Percentiles rank a stretch among this genome's conserved stretches.
phyloP scores from a whole-genome alignment of 2,329 filamentous ascomycete species.

The Lachnum nothofagi region DNA sequence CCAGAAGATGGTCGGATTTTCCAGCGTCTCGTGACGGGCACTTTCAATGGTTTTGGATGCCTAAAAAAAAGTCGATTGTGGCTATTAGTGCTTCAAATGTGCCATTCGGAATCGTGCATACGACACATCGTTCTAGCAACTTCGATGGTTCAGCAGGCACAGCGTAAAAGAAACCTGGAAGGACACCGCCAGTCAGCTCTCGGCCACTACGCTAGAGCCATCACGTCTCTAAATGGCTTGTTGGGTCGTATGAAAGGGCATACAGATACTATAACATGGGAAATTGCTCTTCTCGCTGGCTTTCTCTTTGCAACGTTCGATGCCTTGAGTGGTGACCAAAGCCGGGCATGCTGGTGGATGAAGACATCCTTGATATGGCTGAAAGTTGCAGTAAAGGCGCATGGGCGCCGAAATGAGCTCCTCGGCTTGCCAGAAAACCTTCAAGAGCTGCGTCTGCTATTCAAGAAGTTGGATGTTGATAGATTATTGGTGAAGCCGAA shows the following conservation, averaged over 20 bases:
- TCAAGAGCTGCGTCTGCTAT: background rate
- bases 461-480: background rate
- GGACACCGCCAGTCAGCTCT: conserved; percentile 1
- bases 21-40: conserved; percentile 5
- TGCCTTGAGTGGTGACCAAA: conserved; percentile 1
- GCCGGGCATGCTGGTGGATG: conserved; percentile 8
- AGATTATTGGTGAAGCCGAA: background rate
- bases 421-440: background rate
- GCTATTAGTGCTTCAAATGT: conserved; percentile 11
- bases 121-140: conserved; percentile 10
- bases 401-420: background rate
- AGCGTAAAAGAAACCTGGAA: background rate
- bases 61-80: conserved; percentile 6
- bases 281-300: conserved; percentile 9
- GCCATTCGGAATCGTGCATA: conserved; percentile 9
- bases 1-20: conserved; percentile 8
- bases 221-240: conserved; percentile 1
- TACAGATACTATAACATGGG: conserved; percentile 4
- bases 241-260: background rate
- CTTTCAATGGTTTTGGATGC: conserved; percentile 2
- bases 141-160: conserved; percentile 4
- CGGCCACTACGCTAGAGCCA: conserved; percentile 9
- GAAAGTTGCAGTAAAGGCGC: background rate
- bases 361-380: conserved; percentile 6
- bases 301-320: conserved; percentile 13